Percentiles rank a stretch among this genome's conserved stretches.
Evolutionary conservation across 495 filamentous ascomycete genomes (phyloP).

Genomic region (Hyaloscypha bicolor): DNA sequence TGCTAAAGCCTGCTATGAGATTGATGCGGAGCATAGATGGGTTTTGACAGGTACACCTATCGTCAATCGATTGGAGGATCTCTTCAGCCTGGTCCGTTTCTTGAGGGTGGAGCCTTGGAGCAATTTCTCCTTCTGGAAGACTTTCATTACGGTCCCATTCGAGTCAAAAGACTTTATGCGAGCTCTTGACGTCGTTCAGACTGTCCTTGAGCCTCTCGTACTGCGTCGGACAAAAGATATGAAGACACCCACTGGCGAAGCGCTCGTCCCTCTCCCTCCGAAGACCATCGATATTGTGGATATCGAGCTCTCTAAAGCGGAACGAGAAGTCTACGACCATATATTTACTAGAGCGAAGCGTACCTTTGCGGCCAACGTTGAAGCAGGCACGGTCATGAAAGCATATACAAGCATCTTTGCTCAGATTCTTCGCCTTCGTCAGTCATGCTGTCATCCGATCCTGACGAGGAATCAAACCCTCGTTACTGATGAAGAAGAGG

Average conservation of each 20-base stretch:
- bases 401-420: slow-evolving; percentile 96
- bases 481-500: slow-evolving; percentile 86
- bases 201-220: slow-evolving; percentile 93
- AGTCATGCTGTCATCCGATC: slow-evolving; percentile 91
- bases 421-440: slow-evolving; percentile 90
- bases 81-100: slow-evolving; percentile 94
- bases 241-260: slow-evolving; percentile 89
- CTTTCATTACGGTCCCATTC: slow-evolving; percentile 96
- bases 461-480: slow-evolving; percentile 83
- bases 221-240: slow-evolving; percentile 95
- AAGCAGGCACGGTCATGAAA: slow-evolving; percentile 90
- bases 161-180: slow-evolving; percentile 92
- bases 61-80: slow-evolving; percentile 92
- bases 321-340: slow-evolving; percentile 89
- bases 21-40: slow-evolving; percentile 86
- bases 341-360: slow-evolving; percentile 82
- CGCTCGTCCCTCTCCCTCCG: slow-evolving; percentile 82
- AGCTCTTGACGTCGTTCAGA: slow-evolving; percentile 95
- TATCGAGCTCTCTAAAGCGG: slow-evolving; percentile 78
- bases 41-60: slow-evolving; percentile 94
- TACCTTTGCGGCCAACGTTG: slow-evolving; percentile 81
- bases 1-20: slow-evolving; percentile 88
- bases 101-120: slow-evolving; percentile 94
- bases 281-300: slow-evolving; percentile 81
- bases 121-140: slow-evolving; percentile 98